A percentile compares a stretch with the other conserved stretches of the same genome.
phyloP scores from a whole-genome alignment of 495 filamentous ascomycete species.

The Talaromyces trachyspermus region DNA sequence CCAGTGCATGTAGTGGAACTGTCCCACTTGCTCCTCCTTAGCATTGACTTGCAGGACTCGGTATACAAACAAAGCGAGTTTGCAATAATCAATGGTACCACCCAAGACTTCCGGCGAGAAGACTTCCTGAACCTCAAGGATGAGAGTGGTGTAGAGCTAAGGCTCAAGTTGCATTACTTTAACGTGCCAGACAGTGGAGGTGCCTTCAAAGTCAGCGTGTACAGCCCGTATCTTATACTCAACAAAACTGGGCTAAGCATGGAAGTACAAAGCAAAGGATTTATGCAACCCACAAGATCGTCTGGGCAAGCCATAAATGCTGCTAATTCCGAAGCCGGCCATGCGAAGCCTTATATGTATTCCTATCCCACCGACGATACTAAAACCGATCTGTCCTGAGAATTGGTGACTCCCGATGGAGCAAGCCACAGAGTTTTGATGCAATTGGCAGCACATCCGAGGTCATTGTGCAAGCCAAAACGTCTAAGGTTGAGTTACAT shows the following conservation, averaged over 20 bases:
- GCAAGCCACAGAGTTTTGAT: constrained; percentile 94
- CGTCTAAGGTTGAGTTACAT: constrained; percentile 73
- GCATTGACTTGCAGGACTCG: constrained; percentile 93
- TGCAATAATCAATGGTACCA: constrained; percentile 87
- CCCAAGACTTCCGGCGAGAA: constrained; percentile 82
- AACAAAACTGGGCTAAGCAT: constrained; percentile 92
- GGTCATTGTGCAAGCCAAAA: constrained; percentile 66
- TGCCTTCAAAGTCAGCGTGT: constrained; percentile 90
- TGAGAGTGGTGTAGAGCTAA: constrained; percentile 65
- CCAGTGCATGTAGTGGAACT: constrained; percentile 95
- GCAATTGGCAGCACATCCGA: constrained; percentile 92
- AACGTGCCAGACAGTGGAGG: constrained; percentile 89
- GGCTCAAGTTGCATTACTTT: constrained; percentile 85
- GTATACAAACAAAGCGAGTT: constrained; percentile 93
- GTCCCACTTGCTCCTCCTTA: constrained; percentile 85
- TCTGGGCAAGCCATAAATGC: constrained; percentile 64
- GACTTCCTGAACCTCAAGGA: constrained; percentile 74
- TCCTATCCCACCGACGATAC: constrained; percentile 80
- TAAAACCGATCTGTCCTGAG: constrained; percentile 82
- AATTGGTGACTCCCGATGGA: constrained; percentile 86
- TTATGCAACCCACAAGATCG: constrained; percentile 72
- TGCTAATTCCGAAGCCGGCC: constrained; percentile 42
- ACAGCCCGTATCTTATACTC: constrained; percentile 85
- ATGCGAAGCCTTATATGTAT: constrained; percentile 90
- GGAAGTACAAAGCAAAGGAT: constrained; percentile 79